phyloP scores from a whole-genome alignment of 352 stramenopile species.

The Phytopythium litorale region DNA sequence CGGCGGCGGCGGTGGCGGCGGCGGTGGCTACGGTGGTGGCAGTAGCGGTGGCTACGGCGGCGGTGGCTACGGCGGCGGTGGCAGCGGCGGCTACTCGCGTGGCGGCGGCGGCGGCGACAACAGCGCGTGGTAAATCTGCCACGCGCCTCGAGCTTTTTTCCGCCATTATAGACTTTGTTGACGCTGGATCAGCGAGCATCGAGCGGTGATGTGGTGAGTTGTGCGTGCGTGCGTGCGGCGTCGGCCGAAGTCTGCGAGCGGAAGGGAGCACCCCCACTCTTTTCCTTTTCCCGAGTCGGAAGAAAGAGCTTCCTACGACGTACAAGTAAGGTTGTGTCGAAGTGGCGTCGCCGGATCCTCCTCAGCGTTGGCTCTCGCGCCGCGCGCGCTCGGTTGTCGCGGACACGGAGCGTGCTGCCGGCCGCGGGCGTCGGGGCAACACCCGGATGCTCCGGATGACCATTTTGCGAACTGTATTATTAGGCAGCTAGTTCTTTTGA shows the following conservation, averaged over 20 bases:
- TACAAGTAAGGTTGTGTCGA: slow-evolving; percentile 58
- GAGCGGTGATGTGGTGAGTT: slow-evolving; percentile 18
- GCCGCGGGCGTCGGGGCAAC: slow-evolving; percentile 10
- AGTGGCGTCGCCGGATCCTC: slow-evolving; percentile 41
- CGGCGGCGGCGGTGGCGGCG: slow-evolving; percentile 21
- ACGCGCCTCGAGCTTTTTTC: slow-evolving; percentile 9
- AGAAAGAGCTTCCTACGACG: slow-evolving; percentile 76
- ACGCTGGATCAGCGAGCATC: slow-evolving; percentile 12
- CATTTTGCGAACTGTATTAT: slow-evolving; percentile 78
- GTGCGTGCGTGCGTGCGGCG: slow-evolving; percentile 27
- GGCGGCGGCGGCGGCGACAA: slow-evolving; percentile 69
- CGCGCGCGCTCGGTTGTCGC: slow-evolving; percentile 10
- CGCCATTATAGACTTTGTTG: slow-evolving; percentile 27
- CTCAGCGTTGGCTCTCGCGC: slow-evolving; percentile 20
- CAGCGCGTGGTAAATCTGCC: slow-evolving; percentile 78
- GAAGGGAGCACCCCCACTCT: slow-evolving; percentile 25
- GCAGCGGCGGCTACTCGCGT: slow-evolving; percentile 24
- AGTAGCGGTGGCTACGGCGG: slow-evolving; percentile 14
- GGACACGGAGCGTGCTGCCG: neutral
- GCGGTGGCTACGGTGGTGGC: slow-evolving; percentile 15
- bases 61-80: slow-evolving; percentile 27
- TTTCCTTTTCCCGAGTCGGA: slow-evolving; percentile 50
- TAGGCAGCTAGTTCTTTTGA: slow-evolving; percentile 68
- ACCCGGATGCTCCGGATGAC: slow-evolving; percentile 44
- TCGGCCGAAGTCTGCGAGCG: slow-evolving; percentile 23